These are phyloP conservation scores for Camelina sativa DNA, from an alignment of 345 rosid species.

Conservation along the genomic window DNA sequence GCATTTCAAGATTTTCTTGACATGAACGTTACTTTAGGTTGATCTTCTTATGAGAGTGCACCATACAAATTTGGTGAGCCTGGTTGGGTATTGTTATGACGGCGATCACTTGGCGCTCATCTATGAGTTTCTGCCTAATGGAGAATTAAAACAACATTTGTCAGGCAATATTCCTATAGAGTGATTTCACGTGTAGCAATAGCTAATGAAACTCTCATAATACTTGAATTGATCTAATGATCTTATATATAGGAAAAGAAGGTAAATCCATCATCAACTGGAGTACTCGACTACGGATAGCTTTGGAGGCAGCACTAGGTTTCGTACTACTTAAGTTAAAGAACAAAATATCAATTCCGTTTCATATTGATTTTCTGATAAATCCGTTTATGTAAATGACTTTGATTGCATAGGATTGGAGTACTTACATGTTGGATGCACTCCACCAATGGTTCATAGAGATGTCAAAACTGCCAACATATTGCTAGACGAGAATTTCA, in stretches of 20 bases:
- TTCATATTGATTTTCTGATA: no score
- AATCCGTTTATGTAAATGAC: not conserved
- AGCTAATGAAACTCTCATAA: not conserved
- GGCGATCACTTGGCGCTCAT: conserved; percentile 42
- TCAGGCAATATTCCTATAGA: conserved; percentile 25
- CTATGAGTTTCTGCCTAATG: conserved; percentile 53
- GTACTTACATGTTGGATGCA: conserved; percentile 35
- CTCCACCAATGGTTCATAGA: conserved; percentile 54
- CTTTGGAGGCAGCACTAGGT: conserved; percentile 57
- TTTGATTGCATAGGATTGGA: conserved; percentile 14
- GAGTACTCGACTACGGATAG: conserved; percentile 48
- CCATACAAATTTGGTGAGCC: conserved; percentile 53
- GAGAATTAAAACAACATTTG: conserved; percentile 46
- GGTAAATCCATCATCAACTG: conserved; percentile 41
- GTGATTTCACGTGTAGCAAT: not conserved
- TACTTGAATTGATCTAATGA: not conserved
- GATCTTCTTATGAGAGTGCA: conserved; percentile 51
- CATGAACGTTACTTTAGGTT: conserved; percentile 40
- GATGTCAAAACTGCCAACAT: conserved; percentile 58
- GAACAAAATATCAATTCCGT: not conserved
- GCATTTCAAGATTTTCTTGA: not conserved
- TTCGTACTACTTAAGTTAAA: not conserved
- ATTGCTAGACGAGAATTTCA: conserved; percentile 47
- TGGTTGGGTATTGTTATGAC: conserved; percentile 56
- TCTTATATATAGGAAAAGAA: conserved; percentile 15